A percentile compares a stretch with the other conserved stretches of the same genome.
phyloP scores from a whole-genome alignment of 306 rosid species.

The Castanea sativa region DNA sequence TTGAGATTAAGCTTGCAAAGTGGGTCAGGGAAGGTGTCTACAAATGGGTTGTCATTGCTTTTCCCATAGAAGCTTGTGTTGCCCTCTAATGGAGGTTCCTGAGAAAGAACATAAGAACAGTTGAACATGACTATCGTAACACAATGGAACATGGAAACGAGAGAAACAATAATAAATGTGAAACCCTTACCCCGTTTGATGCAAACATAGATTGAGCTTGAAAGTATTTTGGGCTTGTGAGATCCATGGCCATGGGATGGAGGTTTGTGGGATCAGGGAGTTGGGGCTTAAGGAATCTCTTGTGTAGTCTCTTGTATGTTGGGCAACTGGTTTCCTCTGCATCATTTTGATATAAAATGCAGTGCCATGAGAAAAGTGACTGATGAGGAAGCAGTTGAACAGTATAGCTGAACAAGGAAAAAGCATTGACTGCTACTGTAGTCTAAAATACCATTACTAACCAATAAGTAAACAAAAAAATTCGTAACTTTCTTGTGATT shows the following conservation, averaged over 20 bases:
- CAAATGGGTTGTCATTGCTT: constrained; percentile 63
- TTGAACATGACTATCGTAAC: background rate
- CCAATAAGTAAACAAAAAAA: no score
- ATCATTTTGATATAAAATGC: constrained; percentile 25
- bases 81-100: constrained; percentile 57
- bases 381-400: constrained; percentile 37
- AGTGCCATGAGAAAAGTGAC: constrained; percentile 41
- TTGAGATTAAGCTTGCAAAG: constrained; percentile 86
- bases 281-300: background rate
- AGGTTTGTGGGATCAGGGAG: constrained; percentile 1
- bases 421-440: constrained; percentile 37
- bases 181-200: constrained; percentile 49
- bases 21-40: constrained; percentile 68
- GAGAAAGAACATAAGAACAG: constrained; percentile 11
- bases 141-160: background rate
- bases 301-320: background rate
- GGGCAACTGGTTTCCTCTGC: constrained; percentile 6
- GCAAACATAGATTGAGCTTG: constrained; percentile 45
- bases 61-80: constrained; percentile 54
- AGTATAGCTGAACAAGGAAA: constrained; percentile 31
- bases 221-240: constrained; percentile 53
- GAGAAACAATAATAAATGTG: constrained; percentile 6
- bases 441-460: constrained; percentile 19
- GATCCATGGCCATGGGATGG: constrained; percentile 51
- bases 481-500: no score